Conservation (phyloP, 768 basidiomycete species). For the Suillus alpinus region DNA sequence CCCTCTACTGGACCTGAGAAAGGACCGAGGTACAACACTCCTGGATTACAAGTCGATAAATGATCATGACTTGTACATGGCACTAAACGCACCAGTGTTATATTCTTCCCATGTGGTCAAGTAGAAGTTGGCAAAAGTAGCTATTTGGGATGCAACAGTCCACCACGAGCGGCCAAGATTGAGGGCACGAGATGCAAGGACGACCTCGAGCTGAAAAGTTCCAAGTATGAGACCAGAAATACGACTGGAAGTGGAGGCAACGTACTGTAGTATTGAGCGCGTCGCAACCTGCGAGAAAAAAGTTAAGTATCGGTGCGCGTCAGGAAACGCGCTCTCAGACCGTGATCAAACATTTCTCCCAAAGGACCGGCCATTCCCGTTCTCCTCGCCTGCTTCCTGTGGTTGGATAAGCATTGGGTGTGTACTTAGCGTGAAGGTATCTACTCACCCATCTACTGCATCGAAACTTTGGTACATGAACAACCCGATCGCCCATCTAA, state of each 20-base stretch:
- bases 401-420: slow-evolving; percentile 6
- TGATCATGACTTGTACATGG: background rate
- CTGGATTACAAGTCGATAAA: slow-evolving; percentile 30
- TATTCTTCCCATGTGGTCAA: slow-evolving; percentile 81
- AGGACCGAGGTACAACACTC: slow-evolving; percentile 85
- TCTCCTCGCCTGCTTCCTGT: slow-evolving; percentile 89
- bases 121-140: slow-evolving; percentile 68
- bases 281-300: slow-evolving; percentile 64
- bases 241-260: background rate
- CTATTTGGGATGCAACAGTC: slow-evolving; percentile 85
- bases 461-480: slow-evolving; percentile 92
- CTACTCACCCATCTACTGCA: slow-evolving; percentile 79
- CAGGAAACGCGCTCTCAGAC: slow-evolving; percentile 35
- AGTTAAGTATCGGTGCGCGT: background rate
- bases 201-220: slow-evolving; percentile 69
- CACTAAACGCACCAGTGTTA: slow-evolving; percentile 65
- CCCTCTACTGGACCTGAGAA: slow-evolving; percentile 98
- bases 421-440: slow-evolving; percentile 13
- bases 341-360: slow-evolving; percentile 98
- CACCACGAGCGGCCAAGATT: slow-evolving; percentile 96
- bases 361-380: slow-evolving; percentile 98
- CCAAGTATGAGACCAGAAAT: background rate
- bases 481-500: slow-evolving; percentile 82
- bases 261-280: slow-evolving; percentile 91
- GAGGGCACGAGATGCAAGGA: slow-evolving; percentile 79